Base-by-base conservation (phyloP, 2,329 filamentous ascomycete species). In the Botrytis deweyae region DNA sequence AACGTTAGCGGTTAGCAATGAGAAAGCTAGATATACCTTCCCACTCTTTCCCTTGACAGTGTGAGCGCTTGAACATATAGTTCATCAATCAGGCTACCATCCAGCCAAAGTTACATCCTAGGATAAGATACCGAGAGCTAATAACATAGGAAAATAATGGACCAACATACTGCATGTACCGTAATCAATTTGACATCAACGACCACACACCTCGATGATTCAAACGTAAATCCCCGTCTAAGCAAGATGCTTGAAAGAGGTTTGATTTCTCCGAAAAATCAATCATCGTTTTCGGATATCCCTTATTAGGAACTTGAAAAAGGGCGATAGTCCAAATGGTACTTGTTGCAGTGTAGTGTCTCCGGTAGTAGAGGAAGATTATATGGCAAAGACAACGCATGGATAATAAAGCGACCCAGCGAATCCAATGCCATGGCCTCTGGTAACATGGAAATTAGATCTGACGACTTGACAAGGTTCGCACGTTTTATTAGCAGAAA, bases 381-480 rank as follows among this genome's bases (percentile, higher is more conserved):
- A 8, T 29, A 29, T 72, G 71, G 71, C 40, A 42, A 52, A 69
- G 71, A 68, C 61, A 69, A 68, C 71, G 71, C 71, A 72, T 69
- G 71, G 71, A 72, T 72, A 69, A 18, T 33, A 62, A 49, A 72
- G 71, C 46, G 71, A 69, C 52, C 68, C 68, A 70, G 62, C 67
- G 59, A 74, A 76, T 73, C 75, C 75, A 76, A 77, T 74, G 75
- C 76, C 73, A 77, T 76, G 76, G 71, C 40, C 33, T 61, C 25
- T 72, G 71, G 63, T 46, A 72, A 76, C 59, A 73, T 73, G 69
- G 73, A 75, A 76, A 75, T 75, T 74, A 67, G 70, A 76, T 76
- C 75, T 77, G 76, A 76, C 68, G 74, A 74, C 71, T 72, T 49
- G 58, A 63, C 75, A 70, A 66, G 76, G 75, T 61, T 61, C 63